Conservation (phyloP, 352 stramenopile species). For the Pythium dissotocum region DNA sequence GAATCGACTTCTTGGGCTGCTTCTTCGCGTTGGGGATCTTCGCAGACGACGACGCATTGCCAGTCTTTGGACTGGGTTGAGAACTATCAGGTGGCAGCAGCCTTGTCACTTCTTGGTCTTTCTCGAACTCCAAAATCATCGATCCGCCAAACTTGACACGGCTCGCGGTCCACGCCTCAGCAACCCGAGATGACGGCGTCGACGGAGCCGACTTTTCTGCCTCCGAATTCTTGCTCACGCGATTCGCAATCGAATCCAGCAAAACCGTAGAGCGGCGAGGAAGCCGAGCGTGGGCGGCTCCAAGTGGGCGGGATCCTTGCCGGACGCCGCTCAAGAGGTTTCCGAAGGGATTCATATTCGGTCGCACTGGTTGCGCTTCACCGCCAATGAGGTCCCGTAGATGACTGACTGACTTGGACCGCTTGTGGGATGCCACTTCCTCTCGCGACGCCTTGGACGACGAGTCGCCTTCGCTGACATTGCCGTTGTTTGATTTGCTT, state of each 20-base stretch:
- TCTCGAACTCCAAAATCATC: constrained; percentile 25
- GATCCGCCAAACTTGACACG: constrained; percentile 28
- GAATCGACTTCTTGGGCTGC: constrained; percentile 27
- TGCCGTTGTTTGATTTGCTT: neutral
- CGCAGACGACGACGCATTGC: neutral
- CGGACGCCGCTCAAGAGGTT: constrained; percentile 5
- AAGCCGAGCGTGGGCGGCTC: constrained; percentile 13
- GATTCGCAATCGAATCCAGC: constrained; percentile 25
- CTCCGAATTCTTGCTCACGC: constrained; percentile 11
- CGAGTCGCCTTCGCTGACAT: constrained; percentile 2
- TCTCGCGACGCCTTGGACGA: neutral
- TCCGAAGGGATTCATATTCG: constrained; percentile 18
- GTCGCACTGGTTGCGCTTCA: neutral
- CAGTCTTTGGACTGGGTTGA: constrained; percentile 3
- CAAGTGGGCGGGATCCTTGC: constrained; percentile 18
- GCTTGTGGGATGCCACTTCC: constrained; percentile 4
- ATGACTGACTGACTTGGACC: constrained; percentile 66
- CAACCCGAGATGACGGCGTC: neutral
- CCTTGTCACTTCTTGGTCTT: constrained; percentile 29
- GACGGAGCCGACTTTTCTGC: constrained; percentile 9
- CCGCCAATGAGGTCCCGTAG: constrained; percentile 58
- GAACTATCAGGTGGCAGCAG: constrained; percentile 16
- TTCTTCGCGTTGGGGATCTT: constrained; percentile 9
- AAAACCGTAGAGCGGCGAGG: constrained; percentile 23
- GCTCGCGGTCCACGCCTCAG: constrained; percentile 22